Percentiles rank a stretch among this genome's conserved stretches.
phyloP scores from a whole-genome alignment of 306 rosid species.

The Betula pendula region DNA sequence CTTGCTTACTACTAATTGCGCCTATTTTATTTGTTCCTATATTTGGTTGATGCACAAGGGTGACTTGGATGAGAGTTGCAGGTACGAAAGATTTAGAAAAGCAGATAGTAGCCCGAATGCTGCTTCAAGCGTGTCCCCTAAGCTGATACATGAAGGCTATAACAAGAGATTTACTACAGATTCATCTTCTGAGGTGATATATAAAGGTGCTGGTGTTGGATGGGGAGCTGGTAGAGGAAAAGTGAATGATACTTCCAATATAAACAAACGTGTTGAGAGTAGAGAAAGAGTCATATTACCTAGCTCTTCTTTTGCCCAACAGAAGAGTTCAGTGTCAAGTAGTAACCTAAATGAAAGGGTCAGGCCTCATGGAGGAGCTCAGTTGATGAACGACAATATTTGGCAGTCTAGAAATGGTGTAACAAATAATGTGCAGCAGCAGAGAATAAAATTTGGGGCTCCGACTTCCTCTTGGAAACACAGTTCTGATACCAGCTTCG shows the following conservation, averaged over 20 bases:
- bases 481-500: not conserved
- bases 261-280: not conserved
- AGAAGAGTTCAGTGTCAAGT: not conserved
- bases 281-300: not conserved
- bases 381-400: not conserved
- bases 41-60: not conserved
- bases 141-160: not conserved
- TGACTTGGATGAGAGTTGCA: constrained; percentile 8
- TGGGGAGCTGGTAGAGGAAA: constrained; percentile 45
- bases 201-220: constrained; percentile 33
- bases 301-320: not conserved
- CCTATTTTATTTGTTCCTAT: not conserved
- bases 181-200: not conserved
- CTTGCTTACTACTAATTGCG: not conserved
- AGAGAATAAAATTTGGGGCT: not conserved
- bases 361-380: constrained; percentile 1
- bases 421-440: not conserved
- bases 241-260: not conserved
- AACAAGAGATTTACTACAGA: constrained; percentile 11
- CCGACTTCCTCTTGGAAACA: not conserved
- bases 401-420: constrained; percentile 5
- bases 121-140: not conserved
- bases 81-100: constrained; percentile 17
- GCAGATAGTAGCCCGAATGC: not conserved
- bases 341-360: not conserved